Evolutionary conservation across 768 basidiomycete genomes (phyloP).

Genomic region (Leucocoprinus sp.): DNA sequence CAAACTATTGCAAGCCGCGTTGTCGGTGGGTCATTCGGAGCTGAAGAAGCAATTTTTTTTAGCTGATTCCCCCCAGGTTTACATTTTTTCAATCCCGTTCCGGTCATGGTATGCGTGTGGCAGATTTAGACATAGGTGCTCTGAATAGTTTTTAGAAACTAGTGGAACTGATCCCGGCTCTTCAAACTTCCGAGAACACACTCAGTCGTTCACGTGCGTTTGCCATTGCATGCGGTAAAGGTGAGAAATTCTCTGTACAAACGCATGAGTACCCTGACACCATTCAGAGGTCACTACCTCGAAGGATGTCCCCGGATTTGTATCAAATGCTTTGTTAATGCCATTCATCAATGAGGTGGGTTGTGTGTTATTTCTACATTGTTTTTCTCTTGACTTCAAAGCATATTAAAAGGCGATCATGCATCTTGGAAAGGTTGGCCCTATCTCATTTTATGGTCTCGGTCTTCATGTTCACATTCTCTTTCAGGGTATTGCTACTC

Average conservation of each 20-base stretch:
- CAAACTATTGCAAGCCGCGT: conserved; percentile 63
- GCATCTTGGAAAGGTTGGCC: conserved; percentile 74
- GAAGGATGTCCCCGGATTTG: conserved; percentile 89
- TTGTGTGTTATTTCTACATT: background rate
- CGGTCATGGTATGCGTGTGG: conserved; percentile 68
- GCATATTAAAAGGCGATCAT: conserved; percentile 65
- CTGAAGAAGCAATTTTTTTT: background rate
- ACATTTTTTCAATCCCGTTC: conserved; percentile 96
- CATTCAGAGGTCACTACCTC: conserved; percentile 80
- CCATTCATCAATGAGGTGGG: conserved; percentile 91
- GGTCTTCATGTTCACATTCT: background rate
- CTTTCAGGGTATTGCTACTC: conserved; percentile 77
- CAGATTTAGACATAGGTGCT: background rate
- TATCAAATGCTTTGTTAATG: conserved; percentile 93
- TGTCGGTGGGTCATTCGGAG: conserved; percentile 44
- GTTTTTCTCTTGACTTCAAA: background rate
- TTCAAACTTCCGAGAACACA: conserved; percentile 79
- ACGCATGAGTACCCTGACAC: background rate
- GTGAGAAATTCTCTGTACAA: conserved; percentile 25
- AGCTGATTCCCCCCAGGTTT: conserved; percentile 40
- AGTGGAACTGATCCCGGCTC: conserved; percentile 89
- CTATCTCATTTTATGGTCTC: background rate
- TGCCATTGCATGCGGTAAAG: conserved; percentile 86
- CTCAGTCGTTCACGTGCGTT: conserved; percentile 72
- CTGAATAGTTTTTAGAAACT: conserved; percentile 51